Base-by-base conservation (phyloP, 495 filamentous ascomycete genomes). In the Aspergillus nidulans region DNA sequence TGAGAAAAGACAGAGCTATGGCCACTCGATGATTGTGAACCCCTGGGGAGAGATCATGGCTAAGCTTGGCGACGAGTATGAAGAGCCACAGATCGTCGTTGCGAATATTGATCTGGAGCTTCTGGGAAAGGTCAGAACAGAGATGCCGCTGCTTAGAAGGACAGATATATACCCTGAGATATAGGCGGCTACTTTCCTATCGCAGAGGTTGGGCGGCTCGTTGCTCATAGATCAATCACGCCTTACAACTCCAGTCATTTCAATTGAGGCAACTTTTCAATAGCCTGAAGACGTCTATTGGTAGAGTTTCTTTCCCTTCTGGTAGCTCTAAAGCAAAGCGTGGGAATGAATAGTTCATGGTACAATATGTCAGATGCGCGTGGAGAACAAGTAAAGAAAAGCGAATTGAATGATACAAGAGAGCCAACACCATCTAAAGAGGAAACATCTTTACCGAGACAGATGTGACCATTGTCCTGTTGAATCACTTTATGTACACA, bases 31-130 rank as follows among this genome's bases (percentile, higher is more conserved):
- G 78, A 86, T 96, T 34, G 78, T 97, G 16, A 84, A 86, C 61
- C 92, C 92, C 0, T 96, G 92, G 92, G 92, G 92, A 0, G 78
- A 81, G 42, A 78, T 97, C 3, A 42, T 94, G 20, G 79, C 83
- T 1, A 76, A 85, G 58, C 69, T 92, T 26, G 78, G 57, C 72
- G 83, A 59, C 65, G 81, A 70, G 24, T 62, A 71, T 30, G 41
- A 63, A 25, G 76, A 82, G 52, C 77, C 80, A 19, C 75, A 84
- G 39, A 75, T 83, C 55, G 74, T 70, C 9, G 71, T 71, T 19
- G 75, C 72, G 7, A 75, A 81, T 49, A 75, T 80, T 44, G 78
- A 84, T 55, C 57, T 83, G 7, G 67, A 71, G 23, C 66, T 75
- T 10, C 62, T 83, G 41, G 64, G 72, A 15, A 79, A 77, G 61